These are phyloP conservation scores for Saprolegnia diclina DNA, from an alignment of 352 stramenopile genomes.

Conservation along the genomic window DNA sequence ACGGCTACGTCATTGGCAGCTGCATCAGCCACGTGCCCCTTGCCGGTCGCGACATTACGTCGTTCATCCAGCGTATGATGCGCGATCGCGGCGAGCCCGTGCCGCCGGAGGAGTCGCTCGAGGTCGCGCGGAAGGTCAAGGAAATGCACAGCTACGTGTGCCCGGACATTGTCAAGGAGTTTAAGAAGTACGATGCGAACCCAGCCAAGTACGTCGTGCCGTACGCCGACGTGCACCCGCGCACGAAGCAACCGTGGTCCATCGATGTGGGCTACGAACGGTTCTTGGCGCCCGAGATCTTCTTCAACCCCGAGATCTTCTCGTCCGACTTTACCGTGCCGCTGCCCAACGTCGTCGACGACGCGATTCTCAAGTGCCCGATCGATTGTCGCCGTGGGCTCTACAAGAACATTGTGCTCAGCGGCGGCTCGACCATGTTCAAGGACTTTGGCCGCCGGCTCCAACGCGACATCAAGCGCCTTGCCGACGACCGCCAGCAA, in stretches of 20 bases:
- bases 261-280: slow-evolving; percentile 93
- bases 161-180: slow-evolving; percentile 93
- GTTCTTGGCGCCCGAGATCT: slow-evolving; percentile 94
- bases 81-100: slow-evolving; percentile 88
- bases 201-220: slow-evolving; percentile 89
- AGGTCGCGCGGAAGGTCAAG: slow-evolving; percentile 90
- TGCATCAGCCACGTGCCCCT: slow-evolving; percentile 94
- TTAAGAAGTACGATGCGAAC: slow-evolving; percentile 93
- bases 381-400: slow-evolving; percentile 92
- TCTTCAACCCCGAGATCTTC: slow-evolving; percentile 97
- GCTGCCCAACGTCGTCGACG: slow-evolving; percentile 91
- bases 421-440: slow-evolving; percentile 95
- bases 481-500: slow-evolving; percentile 86
- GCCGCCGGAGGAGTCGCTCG: slow-evolving; percentile 87
- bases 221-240: slow-evolving; percentile 72
- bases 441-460: slow-evolving; percentile 94
- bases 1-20: slow-evolving; percentile 94
- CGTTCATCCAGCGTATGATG: slow-evolving; percentile 93
- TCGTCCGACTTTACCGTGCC: slow-evolving; percentile 89
- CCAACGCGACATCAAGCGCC: slow-evolving; percentile 91
- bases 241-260: slow-evolving; percentile 78
- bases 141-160: slow-evolving; percentile 95
- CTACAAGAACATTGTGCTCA: slow-evolving; percentile 97
- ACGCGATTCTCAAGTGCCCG: slow-evolving; percentile 92
- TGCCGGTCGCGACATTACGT: slow-evolving; percentile 91